These are phyloP conservation scores for Juglanconis oblonga DNA, from an alignment of 2,329 filamentous ascomycete species.

Conservation along the genomic window DNA sequence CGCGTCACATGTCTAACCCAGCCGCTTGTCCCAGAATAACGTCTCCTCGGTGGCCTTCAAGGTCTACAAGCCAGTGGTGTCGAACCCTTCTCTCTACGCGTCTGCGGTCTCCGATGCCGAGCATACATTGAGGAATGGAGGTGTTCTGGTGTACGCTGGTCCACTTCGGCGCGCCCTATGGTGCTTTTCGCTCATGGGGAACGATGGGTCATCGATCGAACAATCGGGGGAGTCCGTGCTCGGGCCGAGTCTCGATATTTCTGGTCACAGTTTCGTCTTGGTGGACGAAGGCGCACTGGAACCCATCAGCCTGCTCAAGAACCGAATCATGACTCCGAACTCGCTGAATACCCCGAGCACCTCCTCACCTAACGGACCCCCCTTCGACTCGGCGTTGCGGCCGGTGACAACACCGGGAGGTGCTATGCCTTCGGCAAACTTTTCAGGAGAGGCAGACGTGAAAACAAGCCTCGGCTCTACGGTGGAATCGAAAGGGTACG, in stretches of 20 bases:
- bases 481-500: slow-evolving; percentile 32
- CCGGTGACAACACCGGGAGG: slow-evolving; percentile 25
- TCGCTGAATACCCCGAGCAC: slow-evolving; percentile 43
- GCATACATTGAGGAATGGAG: slow-evolving; percentile 46
- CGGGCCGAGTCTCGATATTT: slow-evolving; percentile 39
- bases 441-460: slow-evolving; percentile 27
- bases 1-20: slow-evolving; percentile 17
- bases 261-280: slow-evolving; percentile 41
- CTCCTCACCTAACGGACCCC: slow-evolving; percentile 40
- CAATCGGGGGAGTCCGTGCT: slow-evolving; percentile 27
- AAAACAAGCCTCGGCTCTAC: slow-evolving; percentile 22
- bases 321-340: slow-evolving; percentile 36
- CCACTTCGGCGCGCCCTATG: slow-evolving; percentile 48
- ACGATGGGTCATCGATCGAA: slow-evolving; percentile 32
- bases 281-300: slow-evolving; percentile 52
- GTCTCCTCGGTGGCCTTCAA: slow-evolving; percentile 53
- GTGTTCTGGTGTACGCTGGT: slow-evolving; percentile 53
- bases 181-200: slow-evolving; percentile 49
- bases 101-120: slow-evolving; percentile 51
- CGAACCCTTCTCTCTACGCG: slow-evolving; percentile 42
- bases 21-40: slow-evolving; percentile 43
- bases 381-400: slow-evolving; percentile 34
- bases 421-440: background rate
- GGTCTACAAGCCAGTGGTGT: slow-evolving; percentile 49
- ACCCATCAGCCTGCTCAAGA: slow-evolving; percentile 45